These are phyloP conservation scores for Colletotrichum tanaceti DNA, from an alignment of 2,329 filamentous ascomycete species.

Conservation along the genomic window DNA sequence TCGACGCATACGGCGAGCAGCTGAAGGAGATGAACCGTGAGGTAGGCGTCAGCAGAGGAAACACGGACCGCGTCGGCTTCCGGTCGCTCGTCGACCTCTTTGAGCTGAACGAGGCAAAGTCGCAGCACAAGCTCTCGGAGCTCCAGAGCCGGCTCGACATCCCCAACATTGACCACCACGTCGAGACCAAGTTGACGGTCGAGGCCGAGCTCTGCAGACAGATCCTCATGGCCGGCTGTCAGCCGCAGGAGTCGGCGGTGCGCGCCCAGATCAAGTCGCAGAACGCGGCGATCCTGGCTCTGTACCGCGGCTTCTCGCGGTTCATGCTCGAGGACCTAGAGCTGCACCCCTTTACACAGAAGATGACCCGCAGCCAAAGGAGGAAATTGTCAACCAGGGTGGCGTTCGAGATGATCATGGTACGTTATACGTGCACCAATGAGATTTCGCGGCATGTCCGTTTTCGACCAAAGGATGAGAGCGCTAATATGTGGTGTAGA, in stretches of 20 bases:
- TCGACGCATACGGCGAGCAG: slow-evolving; percentile 53
- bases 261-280: slow-evolving; percentile 46
- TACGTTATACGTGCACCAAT: slow-evolving; percentile 19
- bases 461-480: slow-evolving; percentile 5
- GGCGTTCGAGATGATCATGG: slow-evolving; percentile 51
- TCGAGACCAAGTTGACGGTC: slow-evolving; percentile 44
- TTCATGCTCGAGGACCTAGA: slow-evolving; percentile 58
- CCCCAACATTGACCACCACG: slow-evolving; percentile 52
- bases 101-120: slow-evolving; percentile 52
- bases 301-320: slow-evolving; percentile 71
- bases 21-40: slow-evolving; percentile 53
- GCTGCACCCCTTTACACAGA: slow-evolving; percentile 44
- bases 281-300: slow-evolving; percentile 55
- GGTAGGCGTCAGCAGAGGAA: slow-evolving; percentile 44
- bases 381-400: slow-evolving; percentile 48
- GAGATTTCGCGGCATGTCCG: background rate
- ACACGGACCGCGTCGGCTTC: slow-evolving; percentile 45
- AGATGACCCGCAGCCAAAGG: slow-evolving; percentile 45
- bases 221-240: slow-evolving; percentile 51
- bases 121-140: slow-evolving; percentile 20
- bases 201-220: slow-evolving; percentile 49
- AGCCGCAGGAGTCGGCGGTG: slow-evolving; percentile 47
- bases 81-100: slow-evolving; percentile 47
- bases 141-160: slow-evolving; percentile 28
- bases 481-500: slow-evolving; percentile 35